phyloP scores from a whole-genome alignment of 2,329 filamentous ascomycete species.

The Pezicula neosporulosa region DNA sequence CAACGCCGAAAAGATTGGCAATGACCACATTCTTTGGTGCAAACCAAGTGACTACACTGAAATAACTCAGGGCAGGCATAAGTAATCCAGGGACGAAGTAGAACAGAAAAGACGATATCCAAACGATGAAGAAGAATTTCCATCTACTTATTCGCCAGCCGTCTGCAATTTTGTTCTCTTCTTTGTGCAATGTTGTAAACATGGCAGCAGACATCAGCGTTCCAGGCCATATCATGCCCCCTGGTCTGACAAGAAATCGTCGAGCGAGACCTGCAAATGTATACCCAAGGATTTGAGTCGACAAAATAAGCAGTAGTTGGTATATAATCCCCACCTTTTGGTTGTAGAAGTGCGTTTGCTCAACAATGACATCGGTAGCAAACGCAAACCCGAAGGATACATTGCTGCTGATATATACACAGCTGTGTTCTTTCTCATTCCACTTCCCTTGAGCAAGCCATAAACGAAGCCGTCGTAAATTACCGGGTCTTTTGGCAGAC shows the following conservation, averaged over 20 bases:
- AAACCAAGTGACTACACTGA: conserved; percentile 86
- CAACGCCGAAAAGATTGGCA: conserved; percentile 81
- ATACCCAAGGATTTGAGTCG: conserved; percentile 83
- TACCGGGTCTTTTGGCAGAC: conserved; percentile 7
- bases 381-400: conserved; percentile 88
- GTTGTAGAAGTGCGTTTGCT: conserved; percentile 86
- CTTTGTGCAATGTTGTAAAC: conserved; percentile 82
- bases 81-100: conserved; percentile 83
- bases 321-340: conserved; percentile 75
- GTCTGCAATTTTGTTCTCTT: conserved; percentile 76
- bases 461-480: conserved; percentile 48
- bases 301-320: conserved; percentile 78
- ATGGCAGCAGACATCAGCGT: conserved; percentile 86
- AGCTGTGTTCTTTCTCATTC: conserved; percentile 88
- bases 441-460: conserved; percentile 79
- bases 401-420: conserved; percentile 86
- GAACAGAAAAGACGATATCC: conserved; percentile 68
- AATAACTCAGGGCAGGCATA: conserved; percentile 82
- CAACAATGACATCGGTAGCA: conserved; percentile 85
- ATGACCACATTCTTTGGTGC: conserved; percentile 82
- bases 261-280: conserved; percentile 80
- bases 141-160: conserved; percentile 81
- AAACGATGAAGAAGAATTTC: conserved; percentile 78
- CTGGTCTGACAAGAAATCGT: conserved; percentile 77
- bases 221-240: conserved; percentile 88